Evolutionary conservation across 2,329 filamentous ascomycete species (phyloP), one percentile per base, ranked within the genome.

Genomic region (Corinectria fuckeliana): DNA sequence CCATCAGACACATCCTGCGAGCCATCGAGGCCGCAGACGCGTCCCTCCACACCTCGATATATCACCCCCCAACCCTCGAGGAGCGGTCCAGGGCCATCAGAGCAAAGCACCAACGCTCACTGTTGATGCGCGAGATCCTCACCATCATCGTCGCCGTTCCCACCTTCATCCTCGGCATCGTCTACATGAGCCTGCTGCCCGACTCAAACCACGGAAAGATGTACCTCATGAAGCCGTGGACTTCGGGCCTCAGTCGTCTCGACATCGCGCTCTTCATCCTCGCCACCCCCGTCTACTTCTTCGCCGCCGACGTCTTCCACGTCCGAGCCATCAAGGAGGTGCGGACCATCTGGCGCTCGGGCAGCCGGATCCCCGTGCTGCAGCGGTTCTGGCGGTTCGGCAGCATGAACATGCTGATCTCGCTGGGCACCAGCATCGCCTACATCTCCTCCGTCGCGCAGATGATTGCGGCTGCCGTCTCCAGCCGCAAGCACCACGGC

Each of bases 391-490:
- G 93, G 74, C 88, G 91, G n/a, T 97, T 97, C 70, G 93, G 93
- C 8, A 97, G 93, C 78, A 97, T 97, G 93, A 96, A 96, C 72
- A 90, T 96, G 79, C 84, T 97, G 60, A 93, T 97, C 76, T 95
- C 91, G 7, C 82, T 96, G 2, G 93, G 93, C 5, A 96, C 93
- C 0, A 90, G 87, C 2, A 92, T 97, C 60, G 93, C 93, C 1
- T 97, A 96, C 73, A 80, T 96, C 62, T 89, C 92, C 0, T 96
- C 92, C 0, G 78, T 96, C 21, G 89, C 87, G 14, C 88, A 96
- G 64, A 83, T 97, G 72, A 88, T 92, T 50, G 85, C 87, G 6
- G 77, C 75, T 1, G 85, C 88, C 4, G 84, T 81, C 71, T 4
- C 63, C 70, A 3, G 69, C 72, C 50, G 63, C 34, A 47, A 58